Evolutionary conservation across 345 rosid species (phyloP).

Genomic region (Pelargonium nanum): DNA sequence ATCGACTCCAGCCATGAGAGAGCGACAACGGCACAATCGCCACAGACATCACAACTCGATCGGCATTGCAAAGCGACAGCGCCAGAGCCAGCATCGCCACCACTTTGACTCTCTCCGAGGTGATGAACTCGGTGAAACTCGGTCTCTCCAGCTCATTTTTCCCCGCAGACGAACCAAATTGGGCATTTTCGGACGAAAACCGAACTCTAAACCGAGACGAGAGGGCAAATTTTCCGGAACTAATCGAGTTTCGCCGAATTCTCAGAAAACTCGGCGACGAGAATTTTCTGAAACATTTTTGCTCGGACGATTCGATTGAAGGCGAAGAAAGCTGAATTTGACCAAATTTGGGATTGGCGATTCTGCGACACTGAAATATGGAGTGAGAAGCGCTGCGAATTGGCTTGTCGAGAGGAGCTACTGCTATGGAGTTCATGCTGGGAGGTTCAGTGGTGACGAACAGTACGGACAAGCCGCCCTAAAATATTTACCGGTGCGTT

Average conservation of each 20-base stretch:
- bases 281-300: slow-evolving; percentile 7
- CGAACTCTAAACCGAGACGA: slow-evolving; percentile 29
- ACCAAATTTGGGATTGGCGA: not conserved
- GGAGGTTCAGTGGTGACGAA: not conserved
- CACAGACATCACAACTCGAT: slow-evolving; percentile 90
- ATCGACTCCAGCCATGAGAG: slow-evolving; percentile 86
- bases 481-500: not conserved
- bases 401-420: slow-evolving; percentile 2
- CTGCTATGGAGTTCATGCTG: slow-evolving; percentile 15
- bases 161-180: slow-evolving; percentile 22
- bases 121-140: slow-evolving; percentile 61
- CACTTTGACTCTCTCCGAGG: slow-evolving; percentile 90
- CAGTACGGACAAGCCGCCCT: not conserved
- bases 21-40: slow-evolving; percentile 83
- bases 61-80: slow-evolving; percentile 79
- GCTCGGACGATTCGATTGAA: slow-evolving; percentile 5
- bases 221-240: slow-evolving; percentile 7
- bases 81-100: slow-evolving; percentile 88
- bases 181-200: slow-evolving; percentile 40
- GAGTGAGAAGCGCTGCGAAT: not conserved
- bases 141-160: slow-evolving; percentile 24
- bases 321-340: slow-evolving; percentile 8
- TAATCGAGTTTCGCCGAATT: slow-evolving; percentile 10
- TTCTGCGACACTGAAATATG: slow-evolving; percentile 3
- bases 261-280: slow-evolving; percentile 6